A percentile compares a stretch with the other conserved stretches of the same genome.
phyloP scores from a whole-genome alignment of 176 grass and related monocot species.

The Hordeum marinum region DNA sequence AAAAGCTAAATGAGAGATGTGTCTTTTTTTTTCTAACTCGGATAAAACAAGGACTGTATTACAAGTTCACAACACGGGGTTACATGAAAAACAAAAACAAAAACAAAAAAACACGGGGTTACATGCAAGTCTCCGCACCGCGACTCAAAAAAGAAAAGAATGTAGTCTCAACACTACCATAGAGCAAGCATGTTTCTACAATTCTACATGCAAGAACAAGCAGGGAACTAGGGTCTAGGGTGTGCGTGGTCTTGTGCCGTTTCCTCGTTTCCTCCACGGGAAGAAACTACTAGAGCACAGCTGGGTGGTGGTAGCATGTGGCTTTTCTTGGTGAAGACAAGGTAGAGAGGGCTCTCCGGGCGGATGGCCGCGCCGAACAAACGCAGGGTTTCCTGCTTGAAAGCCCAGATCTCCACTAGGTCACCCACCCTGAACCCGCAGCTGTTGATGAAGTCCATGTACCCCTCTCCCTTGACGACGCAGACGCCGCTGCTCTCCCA shows the following conservation, averaged over 20 bases:
- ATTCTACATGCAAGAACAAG: neutral
- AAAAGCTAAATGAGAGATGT: too few species aligned
- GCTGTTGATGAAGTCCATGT: neutral
- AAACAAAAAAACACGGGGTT: too few species aligned
- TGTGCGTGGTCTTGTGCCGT: neutral
- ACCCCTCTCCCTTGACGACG: slow-evolving; percentile 14
- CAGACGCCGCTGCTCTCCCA: slow-evolving; percentile 3
- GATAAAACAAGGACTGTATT: too few species aligned
- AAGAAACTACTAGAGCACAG: neutral
- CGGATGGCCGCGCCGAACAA: neutral
- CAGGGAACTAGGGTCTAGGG: neutral
- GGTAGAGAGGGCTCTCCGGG: neutral
- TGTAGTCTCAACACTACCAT: neutral
- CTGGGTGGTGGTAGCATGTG: neutral
- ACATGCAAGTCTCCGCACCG: too few species aligned
- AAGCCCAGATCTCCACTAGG: neutral
- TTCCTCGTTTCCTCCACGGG: neutral
- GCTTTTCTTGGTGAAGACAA: neutral
- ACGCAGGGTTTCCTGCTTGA: neutral
- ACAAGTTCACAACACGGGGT: too few species aligned
- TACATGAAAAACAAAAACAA: too few species aligned
- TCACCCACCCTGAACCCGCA: neutral
- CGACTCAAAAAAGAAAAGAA: too few species aligned
- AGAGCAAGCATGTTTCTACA: too few species aligned
- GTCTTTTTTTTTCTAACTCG: too few species aligned